Evolutionary conservation across 768 basidiomycete genomes (phyloP), one percentile per base, ranked within the genome.

Genomic region (Cystofilobasidium bisporidii): DNA sequence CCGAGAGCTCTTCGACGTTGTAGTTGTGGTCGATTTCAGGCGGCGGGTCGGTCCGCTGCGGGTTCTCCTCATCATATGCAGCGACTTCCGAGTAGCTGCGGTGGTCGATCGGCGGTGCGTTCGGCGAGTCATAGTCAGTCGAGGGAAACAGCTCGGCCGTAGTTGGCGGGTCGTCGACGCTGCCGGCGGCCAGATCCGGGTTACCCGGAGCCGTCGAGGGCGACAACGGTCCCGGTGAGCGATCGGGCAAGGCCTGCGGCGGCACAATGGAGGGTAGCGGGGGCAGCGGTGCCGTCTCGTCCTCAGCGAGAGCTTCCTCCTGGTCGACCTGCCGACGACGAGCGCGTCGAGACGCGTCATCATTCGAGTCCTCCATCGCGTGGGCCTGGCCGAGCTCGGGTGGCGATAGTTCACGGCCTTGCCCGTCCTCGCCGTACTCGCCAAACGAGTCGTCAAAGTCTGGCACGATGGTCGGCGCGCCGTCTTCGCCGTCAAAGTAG

Each of bases 401-500:
- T 17, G 45, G 45, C 24, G 40, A 43, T 24, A 9, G 33, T n/a
- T 17, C n/a, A 5, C 41, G 60, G 20, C 20, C 5, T 5, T 45
- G 41, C 1, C 33, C 38, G 24, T 61, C 60, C 40, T 61, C 60
- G 53, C 40, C 22, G 41, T 24, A 61, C n/a, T 11, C 11, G 26
- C 40, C 40, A 15, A 41, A 43, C 17, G 60, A 67, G 32, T 75
- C 71, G 26, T 67, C 59, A 33, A 22, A n/a, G 41, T 64, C 58
- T 36, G 24, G n/a, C 30, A 33, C 58, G 43, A 28, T 26, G 47
- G 32, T 28, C 28, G 11, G 41, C 28, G 36, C 50, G 45, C 58
- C n/a, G 61, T 24, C 71, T 14, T 0, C 74, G 71, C n/a, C 68
- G 11, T 10, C 41, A 38, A 24, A 30, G 20, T 77, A 81, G 36